Base-by-base conservation (phyloP, 139 green algal species). In the Pseudopediastrum boryanum region DNA sequence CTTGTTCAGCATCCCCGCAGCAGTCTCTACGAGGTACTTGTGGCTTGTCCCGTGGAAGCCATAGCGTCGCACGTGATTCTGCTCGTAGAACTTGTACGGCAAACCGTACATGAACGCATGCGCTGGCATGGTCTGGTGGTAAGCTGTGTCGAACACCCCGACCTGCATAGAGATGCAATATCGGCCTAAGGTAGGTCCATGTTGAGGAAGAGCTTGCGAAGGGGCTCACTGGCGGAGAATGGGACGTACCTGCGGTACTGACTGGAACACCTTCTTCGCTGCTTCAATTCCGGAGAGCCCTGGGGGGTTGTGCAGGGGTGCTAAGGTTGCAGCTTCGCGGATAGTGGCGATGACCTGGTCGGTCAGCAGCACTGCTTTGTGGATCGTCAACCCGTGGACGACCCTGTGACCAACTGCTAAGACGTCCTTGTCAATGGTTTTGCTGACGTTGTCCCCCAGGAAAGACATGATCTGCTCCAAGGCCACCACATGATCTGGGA, bases 141-240 rank as follows among this genome's bases (percentile, higher is more conserved):
- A 98, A 9, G 94, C 94, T 1, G 94, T 98, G 86, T 98, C 94
- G 79, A 98, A 98, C 36, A 98, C 94, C 31, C 86, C 94, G 7
- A 98, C 94, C 85, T 98, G 93, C 42, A 67, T 44, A 6, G 6
- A 12, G 46, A 16, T 56, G 46, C 13, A 12, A 56, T n/a, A n/a
- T n/a, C n/a, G n/a, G n/a, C n/a, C n/a, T 4, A 7, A 79, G n/a
- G n/a, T 38, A 75, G 38, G n/a, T n/a, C n/a, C n/a, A n/a, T n/a
- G n/a, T n/a, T 25, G 21, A 38, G n/a, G 68, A 4, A 76, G 4
- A n/a, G 16, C 25, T 61, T 6, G 42, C n/a, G 19, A 69, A 21
- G 16, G 27, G 12, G 41, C 48, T 56, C 46, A 21, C 33, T 39
- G 48, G 75, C 36, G n/a, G 21, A 21, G 38, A 6, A 43, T 25